Evolutionary conservation across 371 early-diverging fungal genomes (phyloP).

Genomic region (Blakeslea trispora): DNA sequence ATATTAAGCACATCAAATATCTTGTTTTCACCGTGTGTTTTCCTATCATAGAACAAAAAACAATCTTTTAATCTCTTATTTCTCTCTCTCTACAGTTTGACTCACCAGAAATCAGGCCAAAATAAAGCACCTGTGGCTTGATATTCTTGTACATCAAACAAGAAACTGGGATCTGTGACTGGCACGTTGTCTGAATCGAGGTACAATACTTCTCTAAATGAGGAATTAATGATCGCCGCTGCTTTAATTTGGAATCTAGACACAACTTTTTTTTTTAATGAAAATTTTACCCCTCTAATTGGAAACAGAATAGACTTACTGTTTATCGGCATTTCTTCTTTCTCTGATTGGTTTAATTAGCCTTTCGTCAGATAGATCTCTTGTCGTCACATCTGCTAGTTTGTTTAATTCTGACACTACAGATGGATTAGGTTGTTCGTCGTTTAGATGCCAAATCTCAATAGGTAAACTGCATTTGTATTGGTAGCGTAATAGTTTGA

Average conservation of each 20-base stretch:
- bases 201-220: conserved; percentile 52
- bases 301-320: conserved; percentile 34
- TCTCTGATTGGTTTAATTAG: conserved; percentile 33
- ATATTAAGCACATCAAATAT: conserved; percentile 44
- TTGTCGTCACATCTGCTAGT: conserved; percentile 24
- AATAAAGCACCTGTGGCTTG: conserved; percentile 51
- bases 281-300: too few relatives aligned
- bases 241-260: conserved; percentile 54
- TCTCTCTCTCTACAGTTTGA: too few relatives aligned
- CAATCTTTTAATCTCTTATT: background rate
- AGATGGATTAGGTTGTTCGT: conserved; percentile 32
- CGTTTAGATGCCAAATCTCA: conserved; percentile 46
- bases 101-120: conserved; percentile 62
- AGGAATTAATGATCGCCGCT: conserved; percentile 48
- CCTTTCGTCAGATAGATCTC: conserved; percentile 30
- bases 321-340: conserved; percentile 39
- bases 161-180: conserved; percentile 43
- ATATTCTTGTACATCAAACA: conserved; percentile 50
- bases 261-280: too few relatives aligned
- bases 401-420: conserved; percentile 13
- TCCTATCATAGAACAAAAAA: conserved; percentile 24
- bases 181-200: conserved; percentile 60
- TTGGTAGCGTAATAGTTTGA: conserved; percentile 28
- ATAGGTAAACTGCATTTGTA: conserved; percentile 30
- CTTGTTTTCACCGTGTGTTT: conserved; percentile 46